Percentiles rank a stretch among this genome's conserved stretches.
Conservation (phyloP, 257 asterid species). For the Ballota nigra region DNA sequence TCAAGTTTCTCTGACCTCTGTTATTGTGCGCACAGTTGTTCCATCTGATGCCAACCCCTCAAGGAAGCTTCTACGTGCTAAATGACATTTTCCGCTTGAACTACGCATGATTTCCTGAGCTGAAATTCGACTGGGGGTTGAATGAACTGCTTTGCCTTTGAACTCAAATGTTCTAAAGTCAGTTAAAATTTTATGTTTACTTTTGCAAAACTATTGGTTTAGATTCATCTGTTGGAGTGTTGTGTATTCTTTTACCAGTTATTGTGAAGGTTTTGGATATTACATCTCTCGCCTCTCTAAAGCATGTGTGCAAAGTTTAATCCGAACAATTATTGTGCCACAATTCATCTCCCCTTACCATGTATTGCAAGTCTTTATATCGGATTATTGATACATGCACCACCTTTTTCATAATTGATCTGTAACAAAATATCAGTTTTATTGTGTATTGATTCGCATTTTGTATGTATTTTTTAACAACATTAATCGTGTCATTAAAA, state of each 20-base stretch:
- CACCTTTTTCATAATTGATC: too few relatives aligned
- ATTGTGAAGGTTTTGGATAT: conserved; percentile 21
- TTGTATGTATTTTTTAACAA: too few relatives aligned
- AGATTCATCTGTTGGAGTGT: conserved; percentile 28
- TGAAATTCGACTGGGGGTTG: conserved; percentile 13
- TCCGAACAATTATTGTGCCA: not conserved
- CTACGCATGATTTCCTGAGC: conserved; percentile 49
- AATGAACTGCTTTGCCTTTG: conserved; percentile 26
- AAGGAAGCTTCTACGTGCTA: conserved; percentile 76
- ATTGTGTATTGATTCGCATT: too few relatives aligned
- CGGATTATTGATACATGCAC: too few relatives aligned
- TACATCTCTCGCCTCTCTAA: not conserved
- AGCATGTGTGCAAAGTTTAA: conserved; percentile 4
- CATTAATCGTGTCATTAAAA: too few relatives aligned
- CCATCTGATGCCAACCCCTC: conserved; percentile 88
- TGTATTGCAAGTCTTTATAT: not conserved
- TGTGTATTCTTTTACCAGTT: conserved; percentile 34
- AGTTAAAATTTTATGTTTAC: conserved; percentile 20
- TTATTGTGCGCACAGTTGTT: conserved; percentile 61
- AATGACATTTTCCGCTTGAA: conserved; percentile 93
- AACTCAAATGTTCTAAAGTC: conserved; percentile 20
- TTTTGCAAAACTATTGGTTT: conserved; percentile 24
- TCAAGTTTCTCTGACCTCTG: conserved; percentile 8
- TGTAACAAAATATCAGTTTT: too few relatives aligned
- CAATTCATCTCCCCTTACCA: not conserved